These are phyloP conservation scores for Globisporangium lucens DNA, from an alignment of 352 stramenopile species.

Conservation along the genomic window DNA sequence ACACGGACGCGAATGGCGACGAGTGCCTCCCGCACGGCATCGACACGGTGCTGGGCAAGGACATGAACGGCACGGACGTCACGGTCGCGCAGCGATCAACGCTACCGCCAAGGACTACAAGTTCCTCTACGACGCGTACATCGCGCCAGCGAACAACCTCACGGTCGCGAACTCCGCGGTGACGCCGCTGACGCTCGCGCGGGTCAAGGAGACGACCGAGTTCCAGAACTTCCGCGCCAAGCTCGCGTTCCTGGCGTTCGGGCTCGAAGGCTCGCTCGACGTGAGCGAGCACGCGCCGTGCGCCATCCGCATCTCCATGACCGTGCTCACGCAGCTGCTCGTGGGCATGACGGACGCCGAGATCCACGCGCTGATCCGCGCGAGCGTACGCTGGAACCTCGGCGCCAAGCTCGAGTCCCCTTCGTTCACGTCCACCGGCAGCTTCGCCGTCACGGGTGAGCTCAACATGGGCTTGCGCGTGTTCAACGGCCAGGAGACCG, in stretches of 20 bases:
- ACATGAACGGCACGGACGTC: conserved; percentile 47
- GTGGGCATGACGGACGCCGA: neutral
- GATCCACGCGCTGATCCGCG: neutral
- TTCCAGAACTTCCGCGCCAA: neutral
- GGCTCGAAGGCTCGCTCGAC: neutral
- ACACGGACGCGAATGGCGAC: conserved; percentile 25
- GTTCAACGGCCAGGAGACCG: neutral
- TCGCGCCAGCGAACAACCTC: conserved; percentile 43
- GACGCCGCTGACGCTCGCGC: neutral
- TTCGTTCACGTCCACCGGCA: neutral
- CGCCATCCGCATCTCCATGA: neutral
- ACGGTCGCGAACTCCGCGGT: too few relatives aligned
- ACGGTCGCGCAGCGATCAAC: conserved; percentile 33
- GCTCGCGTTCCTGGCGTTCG: neutral
- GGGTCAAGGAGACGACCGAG: neutral
- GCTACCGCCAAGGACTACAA: conserved; percentile 42
- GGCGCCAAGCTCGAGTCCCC: neutral
- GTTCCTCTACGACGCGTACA: conserved; percentile 52
- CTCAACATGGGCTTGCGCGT: neutral
- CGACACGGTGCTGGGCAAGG: conserved; percentile 40
- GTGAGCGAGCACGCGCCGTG: neutral
- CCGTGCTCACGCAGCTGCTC: neutral
- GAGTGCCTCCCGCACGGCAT: conserved; percentile 41
- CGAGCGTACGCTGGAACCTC: neutral
- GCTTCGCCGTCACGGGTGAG: neutral